Evolutionary conservation across 768 basidiomycete species (phyloP).

Genomic region (Coprinopsis cinerea): DNA sequence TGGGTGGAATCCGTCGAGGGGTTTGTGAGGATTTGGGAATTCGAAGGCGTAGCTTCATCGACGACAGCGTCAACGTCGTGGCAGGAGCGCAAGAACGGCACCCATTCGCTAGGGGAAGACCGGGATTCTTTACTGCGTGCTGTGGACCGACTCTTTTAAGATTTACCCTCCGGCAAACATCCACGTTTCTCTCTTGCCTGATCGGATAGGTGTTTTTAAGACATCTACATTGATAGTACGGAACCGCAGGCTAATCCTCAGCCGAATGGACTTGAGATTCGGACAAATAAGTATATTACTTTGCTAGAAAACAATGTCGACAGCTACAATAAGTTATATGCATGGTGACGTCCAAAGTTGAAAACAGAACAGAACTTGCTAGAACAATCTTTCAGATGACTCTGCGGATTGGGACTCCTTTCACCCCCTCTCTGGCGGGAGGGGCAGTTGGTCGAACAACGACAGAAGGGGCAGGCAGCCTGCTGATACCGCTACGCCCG

Average conservation of each 20-base stretch:
- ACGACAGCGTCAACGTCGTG: neutral
- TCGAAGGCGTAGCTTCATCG: neutral
- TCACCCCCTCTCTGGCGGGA: neutral
- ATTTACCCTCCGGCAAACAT: neutral
- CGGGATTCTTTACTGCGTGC: neutral
- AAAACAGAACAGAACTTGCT: neutral
- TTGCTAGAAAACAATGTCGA: neutral
- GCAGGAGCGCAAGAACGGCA: neutral
- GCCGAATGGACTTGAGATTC: too few relatives aligned
- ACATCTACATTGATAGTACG: neutral
- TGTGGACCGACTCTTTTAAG: neutral
- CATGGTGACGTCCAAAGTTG: neutral
- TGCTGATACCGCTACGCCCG: neutral
- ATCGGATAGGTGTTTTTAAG: neutral
- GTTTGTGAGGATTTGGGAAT: neutral
- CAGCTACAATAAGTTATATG: neutral
- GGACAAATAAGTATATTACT: too few relatives aligned
- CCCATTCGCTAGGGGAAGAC: neutral
- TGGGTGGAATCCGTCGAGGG: neutral
- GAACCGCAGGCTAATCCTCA: too few relatives aligned
- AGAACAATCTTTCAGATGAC: slow-evolving; percentile 2
- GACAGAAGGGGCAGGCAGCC: slow-evolving; percentile 11
- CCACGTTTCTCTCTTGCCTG: neutral
- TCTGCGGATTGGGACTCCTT: slow-evolving; percentile 4
- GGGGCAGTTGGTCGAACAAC: neutral